Percentiles rank a stretch among this genome's conserved stretches.
These are phyloP conservation scores for Capronia coronata DNA, from an alignment of 2,329 filamentous ascomycete genomes.

Conservation along the genomic window DNA sequence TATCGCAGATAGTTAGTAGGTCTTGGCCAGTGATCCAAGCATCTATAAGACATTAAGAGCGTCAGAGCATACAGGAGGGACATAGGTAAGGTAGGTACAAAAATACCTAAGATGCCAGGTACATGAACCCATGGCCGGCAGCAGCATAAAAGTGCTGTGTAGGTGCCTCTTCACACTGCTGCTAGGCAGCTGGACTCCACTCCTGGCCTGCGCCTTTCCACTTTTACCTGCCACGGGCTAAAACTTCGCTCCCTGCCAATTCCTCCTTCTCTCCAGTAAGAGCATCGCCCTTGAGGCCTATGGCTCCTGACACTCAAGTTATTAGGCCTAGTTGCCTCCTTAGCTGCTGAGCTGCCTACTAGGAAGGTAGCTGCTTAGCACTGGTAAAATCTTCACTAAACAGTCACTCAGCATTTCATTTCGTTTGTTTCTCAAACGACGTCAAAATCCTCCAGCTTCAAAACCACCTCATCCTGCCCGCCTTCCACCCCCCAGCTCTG, in stretches of 20 bases:
- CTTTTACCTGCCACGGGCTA: constrained; percentile 1
- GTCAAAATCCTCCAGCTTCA: constrained; percentile 14
- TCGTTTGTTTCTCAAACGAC: constrained; percentile 20
- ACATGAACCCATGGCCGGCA: too few species aligned
- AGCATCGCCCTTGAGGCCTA: neutral
- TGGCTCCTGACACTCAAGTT: too few species aligned
- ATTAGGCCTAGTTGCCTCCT: neutral
- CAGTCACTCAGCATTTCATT: constrained; percentile 11
- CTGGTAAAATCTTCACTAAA: constrained; percentile 3
- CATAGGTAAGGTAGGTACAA: too few species aligned
- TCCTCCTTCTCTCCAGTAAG: neutral
- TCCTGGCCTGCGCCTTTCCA: neutral
- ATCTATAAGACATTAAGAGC: too few species aligned
- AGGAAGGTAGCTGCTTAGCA: too few species aligned
- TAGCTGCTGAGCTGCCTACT: constrained; percentile 3
- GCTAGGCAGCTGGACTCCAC: neutral
- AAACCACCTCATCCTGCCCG: constrained; percentile 4
- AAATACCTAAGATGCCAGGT: too few species aligned
- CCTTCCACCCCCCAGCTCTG: neutral
- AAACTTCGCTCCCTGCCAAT: constrained; percentile 1
- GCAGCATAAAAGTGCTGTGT: too few species aligned
- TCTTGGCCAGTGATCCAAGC: too few species aligned
- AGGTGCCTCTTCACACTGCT: too few species aligned
- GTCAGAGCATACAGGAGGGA: too few species aligned
- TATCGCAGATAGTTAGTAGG: too few species aligned